These are phyloP conservation scores for Solanum etuberosum DNA, from an alignment of 257 asterid genomes.

Conservation along the genomic window DNA sequence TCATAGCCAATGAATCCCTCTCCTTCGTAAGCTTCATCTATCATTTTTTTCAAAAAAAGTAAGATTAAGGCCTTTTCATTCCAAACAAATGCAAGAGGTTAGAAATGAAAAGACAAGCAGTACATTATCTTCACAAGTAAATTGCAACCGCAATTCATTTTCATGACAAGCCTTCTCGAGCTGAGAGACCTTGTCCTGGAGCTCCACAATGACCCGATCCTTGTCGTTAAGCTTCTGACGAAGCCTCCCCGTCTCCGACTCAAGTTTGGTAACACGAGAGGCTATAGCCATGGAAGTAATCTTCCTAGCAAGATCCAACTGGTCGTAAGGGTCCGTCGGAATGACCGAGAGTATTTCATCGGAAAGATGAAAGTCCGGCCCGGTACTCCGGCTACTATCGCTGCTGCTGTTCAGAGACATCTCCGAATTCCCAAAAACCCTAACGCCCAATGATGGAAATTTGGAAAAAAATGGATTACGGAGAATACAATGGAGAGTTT, in stretches of 20 bases:
- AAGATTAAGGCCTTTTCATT: background rate
- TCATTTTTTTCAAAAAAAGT: background rate
- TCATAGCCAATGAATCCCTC: conserved; percentile 62
- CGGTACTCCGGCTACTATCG: conserved; percentile 24
- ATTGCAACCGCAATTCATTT: conserved; percentile 51
- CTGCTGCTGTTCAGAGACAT: conserved; percentile 37
- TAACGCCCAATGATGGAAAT: background rate
- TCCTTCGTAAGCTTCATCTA: conserved; percentile 77
- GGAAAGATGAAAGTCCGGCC: conserved; percentile 59
- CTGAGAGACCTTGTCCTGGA: conserved; percentile 50
- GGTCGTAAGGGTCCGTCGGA: conserved; percentile 95
- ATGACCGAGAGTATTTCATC: conserved; percentile 67
- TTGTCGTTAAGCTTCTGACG: conserved; percentile 54
- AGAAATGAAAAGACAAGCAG: background rate
- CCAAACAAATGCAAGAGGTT: background rate
- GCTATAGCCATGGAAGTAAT: conserved; percentile 97
- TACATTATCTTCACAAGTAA: conserved; percentile 26
- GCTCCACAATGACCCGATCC: conserved; percentile 50
- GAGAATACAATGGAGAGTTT: background rate
- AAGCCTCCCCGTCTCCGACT: conserved; percentile 59
- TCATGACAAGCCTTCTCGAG: conserved; percentile 61
- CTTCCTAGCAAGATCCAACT: conserved; percentile 98
- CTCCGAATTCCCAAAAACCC: background rate
- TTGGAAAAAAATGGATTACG: background rate
- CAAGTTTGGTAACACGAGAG: conserved; percentile 80